Evolutionary conservation across 352 stramenopile species (phyloP).

Genomic region (Phytophthora tubulina): DNA sequence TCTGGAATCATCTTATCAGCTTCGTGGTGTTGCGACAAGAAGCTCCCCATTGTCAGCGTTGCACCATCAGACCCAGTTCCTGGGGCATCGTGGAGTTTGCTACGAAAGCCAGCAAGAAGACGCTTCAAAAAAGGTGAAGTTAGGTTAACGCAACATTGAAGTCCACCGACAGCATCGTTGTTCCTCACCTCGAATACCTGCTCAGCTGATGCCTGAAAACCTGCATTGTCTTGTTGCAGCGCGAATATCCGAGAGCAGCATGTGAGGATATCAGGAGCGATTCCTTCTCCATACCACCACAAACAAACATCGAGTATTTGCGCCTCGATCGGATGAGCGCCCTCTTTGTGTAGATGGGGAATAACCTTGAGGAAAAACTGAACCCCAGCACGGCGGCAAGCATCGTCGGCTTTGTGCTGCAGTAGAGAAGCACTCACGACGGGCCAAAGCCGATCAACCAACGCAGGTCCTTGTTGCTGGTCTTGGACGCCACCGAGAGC

Average conservation of each 20-base stretch:
- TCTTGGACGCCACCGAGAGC: conserved; percentile 62
- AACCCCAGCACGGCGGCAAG: conserved; percentile 46
- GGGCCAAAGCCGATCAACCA: conserved; percentile 66
- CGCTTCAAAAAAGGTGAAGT: conserved; percentile 30
- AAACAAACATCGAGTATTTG: conserved; percentile 56
- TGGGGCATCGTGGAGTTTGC: conserved; percentile 56
- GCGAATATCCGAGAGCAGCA: conserved; percentile 53
- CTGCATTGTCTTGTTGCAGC: conserved; percentile 44
- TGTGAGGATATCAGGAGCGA: conserved; percentile 54
- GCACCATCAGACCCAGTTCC: conserved; percentile 16
- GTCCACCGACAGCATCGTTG: background rate
- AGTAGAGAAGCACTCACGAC: conserved; percentile 49
- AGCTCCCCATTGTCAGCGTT: conserved; percentile 44
- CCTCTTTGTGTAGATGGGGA: conserved; percentile 28
- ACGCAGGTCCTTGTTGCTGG: conserved; percentile 29
- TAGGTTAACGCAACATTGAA: background rate
- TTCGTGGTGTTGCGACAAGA: conserved; percentile 46
- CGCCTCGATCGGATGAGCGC: conserved; percentile 37
- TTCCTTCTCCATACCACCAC: conserved; percentile 54
- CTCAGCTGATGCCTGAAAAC: conserved; percentile 35
- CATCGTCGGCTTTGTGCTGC: conserved; percentile 37
- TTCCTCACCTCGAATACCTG: conserved; percentile 44
- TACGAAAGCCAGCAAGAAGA: conserved; percentile 48
- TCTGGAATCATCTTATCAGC: conserved; percentile 55
- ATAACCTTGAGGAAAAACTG: conserved; percentile 68